Evolutionary conservation across 2,329 filamentous ascomycete genomes (phyloP).

Genomic region (Pseudogymnoascus sp.): DNA sequence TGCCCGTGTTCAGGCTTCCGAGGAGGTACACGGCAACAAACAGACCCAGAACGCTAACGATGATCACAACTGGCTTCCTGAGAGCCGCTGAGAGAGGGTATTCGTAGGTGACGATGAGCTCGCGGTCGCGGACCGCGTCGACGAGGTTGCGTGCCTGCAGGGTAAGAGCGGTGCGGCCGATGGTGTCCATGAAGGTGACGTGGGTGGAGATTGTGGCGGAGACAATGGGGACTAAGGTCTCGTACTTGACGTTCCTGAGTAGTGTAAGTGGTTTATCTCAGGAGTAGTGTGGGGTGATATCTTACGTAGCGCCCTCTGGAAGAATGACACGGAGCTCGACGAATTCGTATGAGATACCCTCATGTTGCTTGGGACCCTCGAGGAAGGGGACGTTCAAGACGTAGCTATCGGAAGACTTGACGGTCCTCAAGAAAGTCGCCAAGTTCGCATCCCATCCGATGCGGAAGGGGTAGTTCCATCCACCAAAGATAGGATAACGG

Average conservation of each 20-base stretch:
- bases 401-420: constrained; percentile 60
- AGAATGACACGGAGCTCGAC: constrained; percentile 77
- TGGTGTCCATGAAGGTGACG: constrained; percentile 88
- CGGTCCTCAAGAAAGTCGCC: constrained; percentile 64
- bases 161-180: constrained; percentile 76
- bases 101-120: constrained; percentile 83
- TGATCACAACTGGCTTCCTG: constrained; percentile 81
- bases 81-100: constrained; percentile 68
- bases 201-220: constrained; percentile 56
- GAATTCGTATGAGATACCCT: constrained; percentile 81
- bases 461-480: constrained; percentile 97
- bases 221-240: constrained; percentile 66
- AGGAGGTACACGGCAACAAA: constrained; percentile 71
- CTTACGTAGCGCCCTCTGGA: constrained; percentile 83
- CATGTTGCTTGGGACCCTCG: constrained; percentile 78
- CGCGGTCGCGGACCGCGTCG: constrained; percentile 79
- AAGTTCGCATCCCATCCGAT: constrained; percentile 93
- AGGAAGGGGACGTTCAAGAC: constrained; percentile 87
- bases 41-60: constrained; percentile 64
- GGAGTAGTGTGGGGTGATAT: constrained; percentile 47
- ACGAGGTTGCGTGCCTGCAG: constrained; percentile 81
- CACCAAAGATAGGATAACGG: constrained; percentile 91
- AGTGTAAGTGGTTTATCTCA: constrained; percentile 29
- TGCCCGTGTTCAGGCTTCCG: constrained; percentile 39
- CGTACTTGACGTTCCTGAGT: constrained; percentile 69